A percentile compares a stretch with the other conserved stretches of the same genome.
phyloP scores from a whole-genome alignment of 306 rosid genomes.

The Comarum palustre region DNA sequence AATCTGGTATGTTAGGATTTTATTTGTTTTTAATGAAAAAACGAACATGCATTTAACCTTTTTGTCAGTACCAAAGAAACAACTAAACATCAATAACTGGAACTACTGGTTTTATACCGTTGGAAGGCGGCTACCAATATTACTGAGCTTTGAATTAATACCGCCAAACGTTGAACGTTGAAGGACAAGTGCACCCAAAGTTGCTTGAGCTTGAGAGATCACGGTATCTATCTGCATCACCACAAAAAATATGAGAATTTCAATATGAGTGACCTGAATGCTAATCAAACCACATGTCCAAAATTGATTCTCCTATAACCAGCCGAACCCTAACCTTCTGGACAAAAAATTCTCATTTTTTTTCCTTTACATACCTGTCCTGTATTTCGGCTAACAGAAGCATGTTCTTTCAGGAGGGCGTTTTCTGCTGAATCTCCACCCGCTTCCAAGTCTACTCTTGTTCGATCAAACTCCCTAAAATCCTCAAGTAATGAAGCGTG shows the following conservation, averaged over 20 bases:
- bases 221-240: slow-evolving; percentile 69
- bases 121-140: slow-evolving; percentile 90
- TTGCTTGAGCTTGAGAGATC: slow-evolving; percentile 96
- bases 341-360: neutral
- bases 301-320: neutral
- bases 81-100: slow-evolving; percentile 8
- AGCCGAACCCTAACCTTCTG: neutral
- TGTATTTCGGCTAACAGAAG: slow-evolving; percentile 77
- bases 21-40: neutral
- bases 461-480: slow-evolving; percentile 91
- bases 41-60: neutral
- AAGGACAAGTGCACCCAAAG: slow-evolving; percentile 77
- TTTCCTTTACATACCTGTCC: slow-evolving; percentile 63
- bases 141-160: slow-evolving; percentile 88
- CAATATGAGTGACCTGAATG: neutral
- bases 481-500: slow-evolving; percentile 95
- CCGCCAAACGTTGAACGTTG: slow-evolving; percentile 96
- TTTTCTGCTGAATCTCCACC: slow-evolving; percentile 63
- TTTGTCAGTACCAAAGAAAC: neutral
- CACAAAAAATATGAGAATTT: neutral
- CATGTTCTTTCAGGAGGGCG: slow-evolving; percentile 73
- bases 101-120: slow-evolving; percentile 49
- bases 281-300: neutral
- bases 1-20: too few species aligned
- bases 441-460: slow-evolving; percentile 86